Conservation (phyloP, 768 basidiomycete genomes). For the Flagelloscypha sp. region DNA sequence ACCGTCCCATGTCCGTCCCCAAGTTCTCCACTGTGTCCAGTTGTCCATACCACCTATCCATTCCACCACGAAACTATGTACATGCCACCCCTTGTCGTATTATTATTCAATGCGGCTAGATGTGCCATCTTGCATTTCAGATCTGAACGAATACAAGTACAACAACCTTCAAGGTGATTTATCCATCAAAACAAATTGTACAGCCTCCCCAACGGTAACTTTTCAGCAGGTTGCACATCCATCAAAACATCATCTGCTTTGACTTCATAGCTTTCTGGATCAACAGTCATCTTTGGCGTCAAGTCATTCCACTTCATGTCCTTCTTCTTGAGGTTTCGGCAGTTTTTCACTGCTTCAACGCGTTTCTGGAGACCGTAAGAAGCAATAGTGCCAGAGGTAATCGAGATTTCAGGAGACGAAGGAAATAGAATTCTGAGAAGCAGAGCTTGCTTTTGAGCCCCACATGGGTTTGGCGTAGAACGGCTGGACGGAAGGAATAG, state of each 20-base stretch:
- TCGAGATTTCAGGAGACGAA: constrained; percentile 79
- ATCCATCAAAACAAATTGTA: constrained; percentile 88
- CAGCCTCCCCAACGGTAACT: constrained; percentile 55
- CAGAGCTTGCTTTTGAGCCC: constrained; percentile 71
- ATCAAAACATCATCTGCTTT: constrained; percentile 67
- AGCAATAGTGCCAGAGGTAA: constrained; percentile 48
- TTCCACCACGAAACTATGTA: no score
- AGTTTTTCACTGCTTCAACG: constrained; percentile 66
- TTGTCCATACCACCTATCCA: no score
- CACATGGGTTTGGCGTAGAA: constrained; percentile 87
- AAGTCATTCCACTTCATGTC: constrained; percentile 91
- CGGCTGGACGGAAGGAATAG: constrained; percentile 94
- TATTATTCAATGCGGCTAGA: no score
- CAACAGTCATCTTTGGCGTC: constrained; percentile 79
- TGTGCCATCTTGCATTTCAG: no score
- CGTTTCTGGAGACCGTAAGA: constrained; percentile 67
- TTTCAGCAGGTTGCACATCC: constrained; percentile 68
- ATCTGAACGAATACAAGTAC: no score
- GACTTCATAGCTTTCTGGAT: constrained; percentile 90
- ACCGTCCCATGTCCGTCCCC: no score
- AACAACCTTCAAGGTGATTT: no score
- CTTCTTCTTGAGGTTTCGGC: constrained; percentile 69
- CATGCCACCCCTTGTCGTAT: no score
- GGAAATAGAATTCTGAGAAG: constrained; percentile 74
- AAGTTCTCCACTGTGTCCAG: no score